phyloP scores from a whole-genome alignment of 164 flowering plant species.

The Sedum album region DNA sequence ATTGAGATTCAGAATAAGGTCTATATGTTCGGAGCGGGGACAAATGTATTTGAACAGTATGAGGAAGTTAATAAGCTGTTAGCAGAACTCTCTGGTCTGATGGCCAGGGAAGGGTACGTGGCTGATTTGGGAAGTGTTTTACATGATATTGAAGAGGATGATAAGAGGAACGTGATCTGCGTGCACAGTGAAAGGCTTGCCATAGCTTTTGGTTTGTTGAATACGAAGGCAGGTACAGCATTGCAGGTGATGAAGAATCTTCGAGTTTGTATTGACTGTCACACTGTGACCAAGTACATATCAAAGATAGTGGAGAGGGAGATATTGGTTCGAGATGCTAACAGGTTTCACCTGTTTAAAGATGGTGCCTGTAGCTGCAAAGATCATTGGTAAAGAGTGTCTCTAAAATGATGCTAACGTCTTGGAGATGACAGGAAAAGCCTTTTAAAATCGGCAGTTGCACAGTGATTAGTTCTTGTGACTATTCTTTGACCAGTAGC shows the following conservation, averaged over 20 bases:
- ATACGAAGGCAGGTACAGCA: slow-evolving; percentile 29
- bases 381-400: slow-evolving; percentile 30
- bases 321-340: slow-evolving; percentile 37
- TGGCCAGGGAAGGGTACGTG: slow-evolving; percentile 45
- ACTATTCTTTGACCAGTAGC: too few relatives aligned
- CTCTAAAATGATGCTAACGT: too few relatives aligned
- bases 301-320: slow-evolving; percentile 32
- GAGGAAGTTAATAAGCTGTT: slow-evolving; percentile 22
- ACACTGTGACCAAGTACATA: slow-evolving; percentile 30
- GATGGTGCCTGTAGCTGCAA: slow-evolving; percentile 39
- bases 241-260: slow-evolving; percentile 43
- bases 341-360: slow-evolving; percentile 39
- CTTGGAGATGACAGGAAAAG: too few relatives aligned
- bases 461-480: neutral
- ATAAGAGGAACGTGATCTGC: slow-evolving; percentile 33
- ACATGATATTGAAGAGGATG: slow-evolving; percentile 39
- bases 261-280: slow-evolving; percentile 17
- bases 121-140: slow-evolving; percentile 26
- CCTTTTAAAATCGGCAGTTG: too few relatives aligned
- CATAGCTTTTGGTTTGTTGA: slow-evolving; percentile 38
- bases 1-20: slow-evolving; percentile 31
- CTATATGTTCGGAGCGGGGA: slow-evolving; percentile 27
- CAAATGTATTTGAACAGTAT: slow-evolving; percentile 4
- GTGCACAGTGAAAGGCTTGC: slow-evolving; percentile 47
- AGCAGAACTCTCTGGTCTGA: slow-evolving; percentile 18